Evolutionary conservation across 805 yeast species (phyloP), one percentile per base, ranked within the genome.

Genomic region (Ogataea siamensis): DNA sequence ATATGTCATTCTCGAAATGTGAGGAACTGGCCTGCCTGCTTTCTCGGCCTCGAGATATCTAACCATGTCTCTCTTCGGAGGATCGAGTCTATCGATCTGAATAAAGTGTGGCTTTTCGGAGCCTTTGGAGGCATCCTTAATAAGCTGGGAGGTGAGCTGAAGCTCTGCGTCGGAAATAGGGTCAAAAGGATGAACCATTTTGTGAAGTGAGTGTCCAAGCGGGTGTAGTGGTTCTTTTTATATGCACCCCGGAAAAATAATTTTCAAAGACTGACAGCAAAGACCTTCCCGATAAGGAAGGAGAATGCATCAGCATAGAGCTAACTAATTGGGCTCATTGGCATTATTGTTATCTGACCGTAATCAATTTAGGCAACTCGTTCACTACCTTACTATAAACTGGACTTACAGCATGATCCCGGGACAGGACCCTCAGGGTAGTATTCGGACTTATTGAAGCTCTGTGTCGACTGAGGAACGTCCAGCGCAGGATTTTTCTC

Each of bases 401-500:
- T 40, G 16, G 43, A 35, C 62, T 54, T 45, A 37, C 54, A 49
- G 37, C 67, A 46, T 55, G 66, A 48, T 50, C 58, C 31, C 39
- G 49, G 49, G 28, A 47, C 41, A 11, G 46, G 34, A 8, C 40
- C 17, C 18, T 36, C 49, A 11, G 45, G 37, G 24, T 57, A 62
- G 36, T 64, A 72, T 43, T 64, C 57, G 5, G 86, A 78, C 64
- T 82, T 77, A 73, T 84, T 84, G 66, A 83, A 77, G 20, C 60
- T 49, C 62, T 84, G 81, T 55, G 62, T 73, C 19, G 88, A 75
- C 59, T 80, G 82, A 29, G 93, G 93, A 36, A 84, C 66, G 57
- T 83, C 89, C 59, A 85, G 67, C 27, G 86, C 87, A 20, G 94
- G 94, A 62, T 84, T 84, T 55, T 67, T 76, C 51, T 78, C 80